Evolutionary conservation across 164 flowering plant species (phyloP).

Genomic region (Umbilicus rupestris): DNA sequence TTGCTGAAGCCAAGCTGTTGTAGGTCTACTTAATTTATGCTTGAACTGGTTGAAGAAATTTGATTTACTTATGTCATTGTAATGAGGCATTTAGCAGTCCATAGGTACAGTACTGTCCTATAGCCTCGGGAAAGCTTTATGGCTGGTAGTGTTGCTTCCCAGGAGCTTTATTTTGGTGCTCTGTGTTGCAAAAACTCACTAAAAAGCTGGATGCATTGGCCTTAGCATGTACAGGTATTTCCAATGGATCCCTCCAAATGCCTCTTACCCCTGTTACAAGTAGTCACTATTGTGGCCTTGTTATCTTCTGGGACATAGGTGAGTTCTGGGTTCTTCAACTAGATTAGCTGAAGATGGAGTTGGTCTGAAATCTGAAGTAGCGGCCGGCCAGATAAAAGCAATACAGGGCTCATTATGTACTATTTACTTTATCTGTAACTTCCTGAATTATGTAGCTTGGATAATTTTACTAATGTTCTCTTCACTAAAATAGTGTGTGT

Average conservation of each 20-base stretch:
- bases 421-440: neutral
- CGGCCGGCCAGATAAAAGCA: neutral
- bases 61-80: neutral
- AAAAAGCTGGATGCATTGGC: neutral
- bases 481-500: neutral
- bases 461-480: neutral
- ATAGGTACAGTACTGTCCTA: neutral
- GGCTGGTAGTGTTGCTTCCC: neutral
- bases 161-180: constrained; percentile 7
- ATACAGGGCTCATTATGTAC: neutral
- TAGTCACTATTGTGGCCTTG: neutral
- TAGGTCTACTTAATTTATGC: neutral
- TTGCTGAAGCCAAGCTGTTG: neutral
- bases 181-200: neutral
- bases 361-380: neutral
- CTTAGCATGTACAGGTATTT: neutral
- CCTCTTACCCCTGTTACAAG: neutral
- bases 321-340: neutral
- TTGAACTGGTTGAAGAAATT: constrained; percentile 3
- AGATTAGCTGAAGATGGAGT: neutral
- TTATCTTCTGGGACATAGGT: too few species aligned
- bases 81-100: neutral
- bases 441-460: neutral
- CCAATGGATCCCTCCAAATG: neutral
- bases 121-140: neutral